Percentiles rank a stretch among this genome's conserved stretches.
Conservation (phyloP, 306 rosid species). For the Mimosa bimucronata region DNA sequence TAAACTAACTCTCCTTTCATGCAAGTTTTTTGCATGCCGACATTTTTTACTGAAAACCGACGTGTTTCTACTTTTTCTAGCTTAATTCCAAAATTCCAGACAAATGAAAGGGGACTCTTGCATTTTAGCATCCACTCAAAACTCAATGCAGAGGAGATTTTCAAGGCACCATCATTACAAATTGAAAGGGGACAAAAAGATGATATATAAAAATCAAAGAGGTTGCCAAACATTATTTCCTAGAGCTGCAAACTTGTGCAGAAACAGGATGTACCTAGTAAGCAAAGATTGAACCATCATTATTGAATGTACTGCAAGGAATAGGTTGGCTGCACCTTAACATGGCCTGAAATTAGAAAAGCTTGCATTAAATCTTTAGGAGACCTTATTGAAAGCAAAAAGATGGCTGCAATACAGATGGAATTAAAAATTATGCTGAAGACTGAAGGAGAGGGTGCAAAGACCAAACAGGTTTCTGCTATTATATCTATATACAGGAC, state of each 20-base stretch:
- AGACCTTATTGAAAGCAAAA: background rate
- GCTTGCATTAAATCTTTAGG: background rate
- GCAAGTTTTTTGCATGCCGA: background rate
- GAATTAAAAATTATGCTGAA: background rate
- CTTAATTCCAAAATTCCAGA: background rate
- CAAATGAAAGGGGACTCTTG: background rate
- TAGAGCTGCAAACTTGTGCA: background rate
- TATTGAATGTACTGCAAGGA: conserved; percentile 84
- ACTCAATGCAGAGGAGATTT: background rate
- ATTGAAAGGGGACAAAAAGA: background rate
- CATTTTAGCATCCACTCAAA: background rate
- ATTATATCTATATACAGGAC: background rate
- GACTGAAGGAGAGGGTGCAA: background rate
- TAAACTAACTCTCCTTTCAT: background rate
- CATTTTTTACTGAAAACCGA: background rate
- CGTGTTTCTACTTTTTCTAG: background rate
- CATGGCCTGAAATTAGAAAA: conserved; percentile 67
- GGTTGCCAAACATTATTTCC: background rate
- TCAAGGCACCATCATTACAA: background rate
- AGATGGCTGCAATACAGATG: background rate
- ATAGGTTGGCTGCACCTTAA: conserved; percentile 88
- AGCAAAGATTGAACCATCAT: conserved; percentile 67
- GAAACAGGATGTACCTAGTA: conserved; percentile 16
- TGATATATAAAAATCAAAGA: background rate
- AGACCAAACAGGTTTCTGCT: background rate